Percentiles rank a stretch among this genome's conserved stretches.
phyloP scores from a whole-genome alignment of 1,284 basidiomycete genomes.

The Anthracocystis walkeri region DNA sequence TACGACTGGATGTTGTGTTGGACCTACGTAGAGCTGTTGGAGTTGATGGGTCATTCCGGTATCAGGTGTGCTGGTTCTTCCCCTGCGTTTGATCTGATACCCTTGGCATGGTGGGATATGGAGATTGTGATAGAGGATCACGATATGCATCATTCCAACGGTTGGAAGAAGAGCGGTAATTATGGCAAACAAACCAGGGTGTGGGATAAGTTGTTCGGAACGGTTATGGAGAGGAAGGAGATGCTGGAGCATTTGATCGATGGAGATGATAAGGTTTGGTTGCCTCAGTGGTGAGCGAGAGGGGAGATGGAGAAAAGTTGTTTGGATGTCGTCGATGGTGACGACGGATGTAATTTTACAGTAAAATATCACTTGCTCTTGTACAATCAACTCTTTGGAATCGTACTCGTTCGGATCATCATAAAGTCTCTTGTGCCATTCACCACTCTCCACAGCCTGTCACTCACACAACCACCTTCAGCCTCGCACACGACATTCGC shows the following conservation, averaged over 20 bases:
- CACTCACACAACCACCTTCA: no score
- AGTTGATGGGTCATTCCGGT: constrained; percentile 60
- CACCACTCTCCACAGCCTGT: background rate
- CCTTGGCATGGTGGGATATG: constrained; percentile 40
- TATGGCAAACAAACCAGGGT: constrained; percentile 66
- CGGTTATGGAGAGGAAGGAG: constrained; percentile 53
- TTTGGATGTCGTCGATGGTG: no score
- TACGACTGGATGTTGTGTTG: constrained; percentile 47
- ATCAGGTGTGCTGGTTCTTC: constrained; percentile 48
- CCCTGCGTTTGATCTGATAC: constrained; percentile 31
- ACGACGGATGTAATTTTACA: no score
- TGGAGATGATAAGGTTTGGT: constrained; percentile 16
- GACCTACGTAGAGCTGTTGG: constrained; percentile 47
- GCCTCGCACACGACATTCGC: background rate
- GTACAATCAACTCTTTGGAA: no score
- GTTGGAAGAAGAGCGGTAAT: constrained; percentile 54
- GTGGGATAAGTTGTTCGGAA: constrained; percentile 64
- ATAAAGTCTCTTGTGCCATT: background rate
- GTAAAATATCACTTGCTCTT: no score
- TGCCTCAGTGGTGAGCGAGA: constrained; percentile 13
- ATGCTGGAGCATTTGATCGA: constrained; percentile 32
- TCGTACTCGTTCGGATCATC: no score
- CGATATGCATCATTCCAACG: constrained; percentile 63
- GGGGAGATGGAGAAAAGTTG: no score
- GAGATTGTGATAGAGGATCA: constrained; percentile 67